Conservation (phyloP, 2,329 filamentous ascomycete genomes). For the Ophiostoma pallidulum region DNA sequence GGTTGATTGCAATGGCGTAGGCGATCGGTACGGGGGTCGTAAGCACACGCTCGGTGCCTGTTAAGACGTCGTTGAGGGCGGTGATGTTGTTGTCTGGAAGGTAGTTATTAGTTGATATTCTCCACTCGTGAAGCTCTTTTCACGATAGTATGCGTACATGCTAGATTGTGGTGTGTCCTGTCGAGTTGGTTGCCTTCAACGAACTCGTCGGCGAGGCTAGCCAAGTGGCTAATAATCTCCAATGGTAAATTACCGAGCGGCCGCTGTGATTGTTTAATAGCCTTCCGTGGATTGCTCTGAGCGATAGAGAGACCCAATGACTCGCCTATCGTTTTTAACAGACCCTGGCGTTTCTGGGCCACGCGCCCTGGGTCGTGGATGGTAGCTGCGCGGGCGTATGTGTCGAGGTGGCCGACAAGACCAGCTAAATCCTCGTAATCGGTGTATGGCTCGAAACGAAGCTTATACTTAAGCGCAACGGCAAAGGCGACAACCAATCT, state of each 20-base stretch:
- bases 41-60: conserved; percentile 58
- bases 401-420: conserved; percentile 55
- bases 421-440: conserved; percentile 56
- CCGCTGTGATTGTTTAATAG: conserved; percentile 55
- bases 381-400: conserved; percentile 45
- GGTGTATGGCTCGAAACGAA: conserved; percentile 63
- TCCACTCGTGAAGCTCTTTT: no score
- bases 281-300: conserved; percentile 57
- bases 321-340: conserved; percentile 47
- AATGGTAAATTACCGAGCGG: conserved; percentile 62
- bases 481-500: conserved; percentile 62
- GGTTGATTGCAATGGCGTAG: conserved; percentile 64
- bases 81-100: conserved; percentile 32
- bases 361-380: conserved; percentile 28
- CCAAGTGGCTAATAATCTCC: conserved; percentile 58
- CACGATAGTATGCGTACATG: conserved; percentile 17
- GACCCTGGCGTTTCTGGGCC: conserved; percentile 19
- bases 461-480: conserved; percentile 60
- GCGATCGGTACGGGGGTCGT: conserved; percentile 62
- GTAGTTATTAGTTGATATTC: not conserved
- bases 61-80: conserved; percentile 53
- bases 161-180: conserved; percentile 41
- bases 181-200: conserved; percentile 39
- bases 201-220: conserved; percentile 49
- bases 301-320: conserved; percentile 60